Base-by-base conservation (phyloP, 1,139 yeast genomes). In the Dujonia santamariae region DNA sequence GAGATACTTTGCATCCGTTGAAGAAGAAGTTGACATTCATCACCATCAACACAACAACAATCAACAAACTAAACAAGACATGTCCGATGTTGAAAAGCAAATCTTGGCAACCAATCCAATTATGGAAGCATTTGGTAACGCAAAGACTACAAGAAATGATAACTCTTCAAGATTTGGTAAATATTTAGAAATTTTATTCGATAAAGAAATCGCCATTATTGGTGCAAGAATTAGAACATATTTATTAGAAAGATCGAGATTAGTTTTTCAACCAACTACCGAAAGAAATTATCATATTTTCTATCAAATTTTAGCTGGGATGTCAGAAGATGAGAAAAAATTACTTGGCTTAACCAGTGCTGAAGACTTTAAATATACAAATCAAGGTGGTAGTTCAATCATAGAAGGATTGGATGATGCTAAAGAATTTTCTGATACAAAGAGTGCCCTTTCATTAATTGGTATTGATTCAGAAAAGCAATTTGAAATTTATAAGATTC, bases 71-170 rank as follows among this genome's bases (percentile, higher is more conserved):
- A 67, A 66, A 41, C 75, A 80, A 32, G 94, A 87, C 47, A 82
- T 92, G 83, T 83, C 95, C 30, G 85, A 84, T 41, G 94, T 94
- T 20, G 98, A 92, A 62, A 84, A 86, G 54, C 96, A 86, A 63
- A 94, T 92, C 38, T 72, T 92, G 53, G 98, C 98, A 13, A 92
- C 98, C 1, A 92, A 92, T 56, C 98, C 98, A 4, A 92, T 92
- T 48, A 88, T 92, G 94, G 98, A 92, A 63, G 95, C 97, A 1
- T 92, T 92, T 59, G 98, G 98, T 72, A 92, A 92, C 57, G 97
- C 98, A 11, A 92, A 92, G 59, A 92, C 98, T 3, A 88, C 96
- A 3, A 80, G 98, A 67, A 92, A 92, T 56, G 97, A 92, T 61
- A 92, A 92, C 61, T 92, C 97, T 26, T 90, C 97, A 14, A 81